Percentiles rank a stretch among this genome's conserved stretches.
Conservation (phyloP, 1,284 basidiomycete genomes). For the Rhodotorula glutinis region DNA sequence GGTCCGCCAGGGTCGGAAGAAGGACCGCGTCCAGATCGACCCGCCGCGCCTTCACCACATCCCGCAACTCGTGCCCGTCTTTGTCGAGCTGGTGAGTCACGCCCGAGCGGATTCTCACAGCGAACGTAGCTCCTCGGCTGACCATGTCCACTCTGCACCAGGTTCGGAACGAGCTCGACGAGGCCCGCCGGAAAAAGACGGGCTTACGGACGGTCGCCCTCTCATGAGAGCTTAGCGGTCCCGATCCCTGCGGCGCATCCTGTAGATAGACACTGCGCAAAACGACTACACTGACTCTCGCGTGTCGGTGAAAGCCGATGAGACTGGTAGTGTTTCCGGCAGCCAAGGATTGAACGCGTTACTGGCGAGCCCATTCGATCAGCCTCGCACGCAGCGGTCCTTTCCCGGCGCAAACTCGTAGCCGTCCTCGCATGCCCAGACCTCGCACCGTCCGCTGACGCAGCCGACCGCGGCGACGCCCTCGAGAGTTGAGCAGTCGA, state of each 20-base stretch:
- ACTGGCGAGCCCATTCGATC: no score
- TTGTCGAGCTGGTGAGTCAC: conserved; percentile 72
- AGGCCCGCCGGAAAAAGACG: conserved; percentile 9
- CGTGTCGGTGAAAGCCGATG: no score
- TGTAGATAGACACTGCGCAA: no score
- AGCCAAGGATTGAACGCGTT: no score
- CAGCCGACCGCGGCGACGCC: conserved; percentile 26
- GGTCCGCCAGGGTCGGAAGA: conserved; percentile 38
- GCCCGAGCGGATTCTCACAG: no score
- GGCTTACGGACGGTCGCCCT: background rate
- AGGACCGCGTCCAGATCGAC: conserved; percentile 55
- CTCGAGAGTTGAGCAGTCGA: conserved; percentile 38
- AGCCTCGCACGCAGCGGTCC: no score
- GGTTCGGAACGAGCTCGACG: conserved; percentile 27
- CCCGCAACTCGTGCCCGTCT: conserved; percentile 73
- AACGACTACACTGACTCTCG: no score
- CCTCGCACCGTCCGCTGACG: conserved; percentile 14
- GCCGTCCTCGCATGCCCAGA: conserved; percentile 12
- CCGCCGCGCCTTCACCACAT: conserved; percentile 75
- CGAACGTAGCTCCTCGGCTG: background rate
- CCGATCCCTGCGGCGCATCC: no score
- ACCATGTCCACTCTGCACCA: background rate
- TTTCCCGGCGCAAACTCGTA: background rate
- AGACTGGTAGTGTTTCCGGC: no score
- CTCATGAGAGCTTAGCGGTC: no score